phyloP scores from a whole-genome alignment of 345 rosid genomes.

The Anastatica hierochuntica region DNA sequence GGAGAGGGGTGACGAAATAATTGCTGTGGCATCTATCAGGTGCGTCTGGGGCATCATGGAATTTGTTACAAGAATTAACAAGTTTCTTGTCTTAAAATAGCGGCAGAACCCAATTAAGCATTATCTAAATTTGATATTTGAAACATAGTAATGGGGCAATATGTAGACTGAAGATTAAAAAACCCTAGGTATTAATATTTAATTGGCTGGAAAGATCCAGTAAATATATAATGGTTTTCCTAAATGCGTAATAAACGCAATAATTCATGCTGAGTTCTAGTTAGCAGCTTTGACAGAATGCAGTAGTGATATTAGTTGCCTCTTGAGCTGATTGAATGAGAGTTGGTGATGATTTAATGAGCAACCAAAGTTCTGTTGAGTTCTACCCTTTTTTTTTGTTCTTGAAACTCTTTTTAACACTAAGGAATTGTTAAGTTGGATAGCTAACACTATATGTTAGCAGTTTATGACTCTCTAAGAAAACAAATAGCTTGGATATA shows the following conservation, averaged over 20 bases:
- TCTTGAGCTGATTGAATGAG: no score
- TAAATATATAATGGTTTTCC: no score
- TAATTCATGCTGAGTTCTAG: no score
- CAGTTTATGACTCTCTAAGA: no score
- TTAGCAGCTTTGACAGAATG: no score
- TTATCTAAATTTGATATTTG: neutral
- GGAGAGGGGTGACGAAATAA: slow-evolving; percentile 81
- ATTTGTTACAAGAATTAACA: neutral
- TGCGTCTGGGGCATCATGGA: slow-evolving; percentile 15
- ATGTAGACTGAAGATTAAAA: neutral
- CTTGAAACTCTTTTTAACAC: no score
- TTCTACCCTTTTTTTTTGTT: neutral
- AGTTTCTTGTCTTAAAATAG: neutral
- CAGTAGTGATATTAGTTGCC: no score
- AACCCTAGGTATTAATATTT: neutral
- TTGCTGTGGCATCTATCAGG: slow-evolving; percentile 88
- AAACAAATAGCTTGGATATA: no score
- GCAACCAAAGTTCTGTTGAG: neutral
- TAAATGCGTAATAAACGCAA: no score
- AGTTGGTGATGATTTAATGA: neutral
- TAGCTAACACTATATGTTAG: no score
- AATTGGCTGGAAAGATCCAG: no score
- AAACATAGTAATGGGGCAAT: neutral
- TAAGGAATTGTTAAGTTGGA: no score
- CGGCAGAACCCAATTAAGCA: neutral